Conservation (phyloP, 2,329 filamentous ascomycete species). For the Cercospora sojina region DNA sequence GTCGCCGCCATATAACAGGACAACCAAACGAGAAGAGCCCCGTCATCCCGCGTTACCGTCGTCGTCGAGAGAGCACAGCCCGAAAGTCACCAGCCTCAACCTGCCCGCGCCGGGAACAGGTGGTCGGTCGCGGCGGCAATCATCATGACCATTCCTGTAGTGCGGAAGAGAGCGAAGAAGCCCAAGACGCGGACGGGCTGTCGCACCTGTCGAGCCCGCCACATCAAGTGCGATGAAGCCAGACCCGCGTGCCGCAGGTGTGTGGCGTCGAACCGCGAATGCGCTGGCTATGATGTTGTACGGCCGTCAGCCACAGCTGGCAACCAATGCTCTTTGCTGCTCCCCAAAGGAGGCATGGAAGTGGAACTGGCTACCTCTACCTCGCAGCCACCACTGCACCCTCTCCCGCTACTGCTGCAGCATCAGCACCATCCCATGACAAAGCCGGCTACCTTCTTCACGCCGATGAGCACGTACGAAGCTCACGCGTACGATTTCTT, state of each 20-base stretch:
- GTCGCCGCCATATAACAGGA: background rate
- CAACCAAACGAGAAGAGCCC: background rate
- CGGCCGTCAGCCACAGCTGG: constrained; percentile 9
- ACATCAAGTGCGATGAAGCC: constrained; percentile 25
- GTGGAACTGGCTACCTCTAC: background rate
- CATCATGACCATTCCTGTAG: constrained; percentile 17
- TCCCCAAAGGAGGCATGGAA: constrained; percentile 8
- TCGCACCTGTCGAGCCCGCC: constrained; percentile 21
- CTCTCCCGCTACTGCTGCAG: background rate
- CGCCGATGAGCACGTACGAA: constrained; percentile 15
- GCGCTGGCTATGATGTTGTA: constrained; percentile 21
- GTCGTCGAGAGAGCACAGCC: background rate
- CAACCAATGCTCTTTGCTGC: constrained; percentile 9
- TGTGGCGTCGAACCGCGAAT: constrained; percentile 16
- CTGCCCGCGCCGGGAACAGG: background rate
- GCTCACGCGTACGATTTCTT: constrained; percentile 27
- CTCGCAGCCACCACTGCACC: background rate
- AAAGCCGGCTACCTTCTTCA: constrained; percentile 8
- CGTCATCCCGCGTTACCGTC: background rate
- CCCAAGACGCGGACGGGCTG: constrained; percentile 22
- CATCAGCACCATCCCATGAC: constrained; percentile 16
- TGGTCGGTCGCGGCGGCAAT: background rate
- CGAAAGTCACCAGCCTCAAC: background rate
- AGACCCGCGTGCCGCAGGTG: constrained; percentile 19
- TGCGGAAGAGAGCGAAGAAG: constrained; percentile 21